These are phyloP conservation scores for Megacollybia marginata DNA, from an alignment of 768 basidiomycete genomes.

Conservation along the genomic window DNA sequence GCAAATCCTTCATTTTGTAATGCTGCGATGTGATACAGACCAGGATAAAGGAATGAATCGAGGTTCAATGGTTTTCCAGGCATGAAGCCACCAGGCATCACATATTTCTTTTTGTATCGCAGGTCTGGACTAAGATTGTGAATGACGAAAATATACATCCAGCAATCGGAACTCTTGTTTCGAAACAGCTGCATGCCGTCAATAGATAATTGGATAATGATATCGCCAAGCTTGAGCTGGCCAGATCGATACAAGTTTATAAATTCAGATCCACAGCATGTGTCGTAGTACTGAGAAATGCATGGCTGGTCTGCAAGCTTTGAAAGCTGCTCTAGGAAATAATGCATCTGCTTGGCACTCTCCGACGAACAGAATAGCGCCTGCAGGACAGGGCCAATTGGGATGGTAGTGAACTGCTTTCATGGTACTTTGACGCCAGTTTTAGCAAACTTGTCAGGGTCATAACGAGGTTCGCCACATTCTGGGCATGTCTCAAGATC, in stretches of 20 bases:
- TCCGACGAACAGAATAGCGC: conserved; percentile 8
- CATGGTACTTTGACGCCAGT: too few relatives aligned
- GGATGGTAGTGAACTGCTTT: too few relatives aligned
- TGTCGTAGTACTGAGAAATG: conserved; percentile 18
- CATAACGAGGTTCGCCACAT: too few relatives aligned
- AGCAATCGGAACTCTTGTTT: conserved; percentile 31
- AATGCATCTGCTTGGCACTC: conserved; percentile 11
- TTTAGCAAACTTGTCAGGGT: too few relatives aligned
- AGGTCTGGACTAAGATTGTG: conserved; percentile 17
- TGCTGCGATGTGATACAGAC: conserved; percentile 26
- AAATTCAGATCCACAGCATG: conserved; percentile 22
- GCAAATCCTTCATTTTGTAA: conserved; percentile 16
- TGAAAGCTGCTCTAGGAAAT: conserved; percentile 18
- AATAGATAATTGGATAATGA: conserved; percentile 22
- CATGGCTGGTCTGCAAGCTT: too few relatives aligned
- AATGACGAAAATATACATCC: conserved; percentile 31
- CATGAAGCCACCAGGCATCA: conserved; percentile 24
- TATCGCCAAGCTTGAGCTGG: conserved; percentile 21
- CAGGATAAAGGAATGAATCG: conserved; percentile 26
- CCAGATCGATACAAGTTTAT: conserved; percentile 3
- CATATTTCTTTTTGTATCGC: conserved; percentile 22
- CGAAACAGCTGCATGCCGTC: conserved; percentile 36
- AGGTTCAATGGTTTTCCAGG: conserved; percentile 28
- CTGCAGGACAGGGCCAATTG: too few relatives aligned
- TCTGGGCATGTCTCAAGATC: too few relatives aligned